These are phyloP conservation scores for Claviceps humidiphila DNA, from an alignment of 2,329 filamentous ascomycete genomes.

Conservation along the genomic window DNA sequence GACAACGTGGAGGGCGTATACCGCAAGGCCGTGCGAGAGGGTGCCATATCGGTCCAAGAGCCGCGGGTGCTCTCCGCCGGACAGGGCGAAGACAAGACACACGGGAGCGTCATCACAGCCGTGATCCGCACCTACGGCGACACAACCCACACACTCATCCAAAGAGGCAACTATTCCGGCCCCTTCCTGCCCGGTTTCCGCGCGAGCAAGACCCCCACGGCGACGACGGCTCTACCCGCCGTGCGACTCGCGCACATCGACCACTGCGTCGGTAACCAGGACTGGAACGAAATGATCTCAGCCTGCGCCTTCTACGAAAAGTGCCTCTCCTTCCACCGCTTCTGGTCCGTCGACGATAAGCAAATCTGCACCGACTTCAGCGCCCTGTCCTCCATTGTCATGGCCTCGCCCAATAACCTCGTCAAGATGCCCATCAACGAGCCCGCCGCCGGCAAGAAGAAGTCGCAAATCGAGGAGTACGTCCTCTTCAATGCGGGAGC, in stretches of 20 bases:
- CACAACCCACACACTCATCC: conserved; percentile 85
- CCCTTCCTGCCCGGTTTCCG: conserved; percentile 76
- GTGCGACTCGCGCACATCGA: conserved; percentile 67
- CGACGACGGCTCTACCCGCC: conserved; percentile 38
- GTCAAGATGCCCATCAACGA: conserved; percentile 99
- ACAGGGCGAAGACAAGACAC: conserved; percentile 35
- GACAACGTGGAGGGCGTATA: conserved; percentile 79
- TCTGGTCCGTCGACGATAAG: conserved; percentile 93
- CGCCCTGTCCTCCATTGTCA: conserved; percentile 78
- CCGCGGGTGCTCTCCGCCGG: conserved; percentile 31
- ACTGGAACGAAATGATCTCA: conserved; percentile 74
- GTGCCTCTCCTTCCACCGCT: conserved; percentile 84
- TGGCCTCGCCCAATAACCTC: conserved; percentile 69
- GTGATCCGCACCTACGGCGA: conserved; percentile 88
- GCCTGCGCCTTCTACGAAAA: conserved; percentile 68
- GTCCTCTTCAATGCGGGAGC: conserved; percentile 81
- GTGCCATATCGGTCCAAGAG: conserved; percentile 47
- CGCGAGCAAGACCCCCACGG: conserved; percentile 29
- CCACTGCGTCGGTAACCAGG: conserved; percentile 95
- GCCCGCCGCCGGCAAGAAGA: conserved; percentile 78
- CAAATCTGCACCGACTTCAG: conserved; percentile 89
- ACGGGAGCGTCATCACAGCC: conserved; percentile 58
- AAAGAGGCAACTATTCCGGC: conserved; percentile 56
- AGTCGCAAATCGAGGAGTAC: conserved; percentile 89
- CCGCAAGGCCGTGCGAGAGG: conserved; percentile 52